These are phyloP conservation scores for Metschnikowia proteae DNA, from an alignment of 805 yeast species.

Conservation along the genomic window DNA sequence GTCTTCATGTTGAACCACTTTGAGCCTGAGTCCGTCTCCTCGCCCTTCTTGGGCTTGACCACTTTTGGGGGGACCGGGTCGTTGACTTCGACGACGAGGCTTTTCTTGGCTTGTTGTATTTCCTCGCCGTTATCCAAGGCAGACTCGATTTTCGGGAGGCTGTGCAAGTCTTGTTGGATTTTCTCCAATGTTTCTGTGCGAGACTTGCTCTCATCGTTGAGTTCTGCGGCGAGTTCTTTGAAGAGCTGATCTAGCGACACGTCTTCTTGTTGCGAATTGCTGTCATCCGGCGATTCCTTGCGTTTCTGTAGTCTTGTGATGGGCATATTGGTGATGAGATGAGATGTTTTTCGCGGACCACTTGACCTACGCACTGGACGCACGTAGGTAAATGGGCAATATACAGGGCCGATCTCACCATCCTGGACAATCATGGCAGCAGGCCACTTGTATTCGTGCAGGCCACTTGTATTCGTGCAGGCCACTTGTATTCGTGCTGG, in stretches of 20 bases:
- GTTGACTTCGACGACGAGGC: constrained; percentile 30
- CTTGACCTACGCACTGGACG: too few species aligned
- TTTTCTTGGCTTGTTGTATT: constrained; percentile 4
- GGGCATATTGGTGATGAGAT: constrained; percentile 2
- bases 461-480: too few species aligned
- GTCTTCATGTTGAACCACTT: constrained; percentile 19
- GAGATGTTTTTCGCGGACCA: constrained; percentile 5
- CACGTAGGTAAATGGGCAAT: too few species aligned
- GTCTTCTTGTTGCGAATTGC: constrained; percentile 1
- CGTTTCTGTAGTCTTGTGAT: constrained; percentile 3
- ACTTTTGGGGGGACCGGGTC: constrained; percentile 23
- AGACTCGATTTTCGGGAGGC: constrained; percentile 40
- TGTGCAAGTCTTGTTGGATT: constrained; percentile 33
- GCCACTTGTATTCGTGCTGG: too few species aligned
- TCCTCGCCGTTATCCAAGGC: constrained; percentile 22
- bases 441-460: too few species aligned
- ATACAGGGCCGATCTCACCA: too few species aligned
- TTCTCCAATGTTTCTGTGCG: constrained; percentile 23
- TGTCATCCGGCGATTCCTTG: constrained; percentile 15
- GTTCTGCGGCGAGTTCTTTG: constrained; percentile 26
- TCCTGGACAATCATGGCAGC: too few species aligned
- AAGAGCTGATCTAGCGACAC: constrained; percentile 32
- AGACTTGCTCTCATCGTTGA: constrained; percentile 10
- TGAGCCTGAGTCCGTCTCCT: constrained; percentile 15
- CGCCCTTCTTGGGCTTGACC: constrained; percentile 13